Base-by-base conservation (phyloP, 768 basidiomycete genomes). In the Auriscalpium orientale region DNA sequence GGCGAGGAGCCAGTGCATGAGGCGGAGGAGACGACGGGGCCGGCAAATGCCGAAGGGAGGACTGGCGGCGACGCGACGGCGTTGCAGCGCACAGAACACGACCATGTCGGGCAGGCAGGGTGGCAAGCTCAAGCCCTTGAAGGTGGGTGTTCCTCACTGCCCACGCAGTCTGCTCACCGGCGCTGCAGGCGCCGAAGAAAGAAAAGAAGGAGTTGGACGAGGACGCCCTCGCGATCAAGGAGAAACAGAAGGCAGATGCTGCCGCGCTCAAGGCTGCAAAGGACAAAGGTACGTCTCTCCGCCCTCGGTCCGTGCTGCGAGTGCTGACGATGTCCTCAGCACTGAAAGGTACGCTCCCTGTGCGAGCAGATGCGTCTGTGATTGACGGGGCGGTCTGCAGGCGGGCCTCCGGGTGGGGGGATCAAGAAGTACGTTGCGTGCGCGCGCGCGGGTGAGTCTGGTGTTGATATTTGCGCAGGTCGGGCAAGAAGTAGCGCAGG, bases 111-210 rank as follows among this genome's bases (percentile, higher is more conserved):
- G 78, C 67, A 80, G 88, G 74, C 85, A 89, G 76, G 89, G 87
- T 59, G 91, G 90, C 67, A 92, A 93, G 73, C 66, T 85, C 53
- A 93, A 93, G 79, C 91, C 91, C 53, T 72, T 92, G 62, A 92
- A 92, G 89, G 90, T 84, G 16, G 34, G 64, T 33, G 10, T 36
- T n/a, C 21, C 44, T 10, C 48, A 20, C 46, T 50, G 52, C 51
- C 18, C 40, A 12, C 35, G 43, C 15, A 4, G 15, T 28, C 28
- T 40, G 49, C 9, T 51, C 9, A 38, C 44, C 8, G 49, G n/a
- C 43, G 4, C 21, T 4, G 11, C 59, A 93, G 90, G 84, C 88
- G 52, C 78, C 91, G 44, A 93, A 91, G 83, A 92, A 92, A 69
- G 84, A 83, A 0, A 82, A 84, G 71, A 82, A 79, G 63, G 88